Base-by-base conservation (phyloP, 1,284 basidiomycete species). In the Sanghuangporus weigelae region DNA sequence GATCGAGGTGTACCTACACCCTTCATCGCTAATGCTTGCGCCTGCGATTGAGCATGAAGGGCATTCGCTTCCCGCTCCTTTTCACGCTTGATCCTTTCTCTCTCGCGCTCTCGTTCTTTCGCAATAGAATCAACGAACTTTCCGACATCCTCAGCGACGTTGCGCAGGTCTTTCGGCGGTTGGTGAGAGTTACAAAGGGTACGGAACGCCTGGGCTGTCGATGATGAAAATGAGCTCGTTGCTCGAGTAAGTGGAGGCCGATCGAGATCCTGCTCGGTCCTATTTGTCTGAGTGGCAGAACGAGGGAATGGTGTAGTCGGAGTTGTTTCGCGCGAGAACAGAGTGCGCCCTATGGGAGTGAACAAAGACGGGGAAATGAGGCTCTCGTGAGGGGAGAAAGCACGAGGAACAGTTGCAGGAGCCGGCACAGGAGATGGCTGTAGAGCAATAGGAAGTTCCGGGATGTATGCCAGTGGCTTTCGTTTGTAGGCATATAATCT, bases 71-170 rank as follows among this genome's bases (percentile, higher is more conserved):
- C 26, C 16, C 23, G 46, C 21, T 84, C 84, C n/a, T 86, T 77
- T 71, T 89, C 88, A 54, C 80, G 76, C 66, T 83, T 82, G 58
- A 90, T 77, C 14, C 89, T 78, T 68, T 92, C 90, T 3, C 89
- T 78, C 71, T 91, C 90, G 59, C 78, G 78, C 64, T 92, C 89
- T 7, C 90, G 77, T 66, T 91, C 89, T 64, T 82, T 82, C 1
- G 84, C 85, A 2, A 91, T 81, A 5, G 82, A 81, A 64, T 91
- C 89, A 2, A 92, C 86, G 69, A 87, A 92, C 1, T 76, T 77
- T 26, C 84, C 83, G 12, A 88, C 81, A 69, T 88, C 85, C 2
- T 73, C 69, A 0, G 85, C 86, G 5, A 85, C 79, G 2, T 72
- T 74, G 14, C 75, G 73, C 6, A 85, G 69, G 54, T 80, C 77